A percentile compares a stretch with the other conserved stretches of the same genome.
These are phyloP conservation scores for Nitzschia sp. DNA, from an alignment of 108 stramenopile species.

Conservation along the genomic window DNA sequence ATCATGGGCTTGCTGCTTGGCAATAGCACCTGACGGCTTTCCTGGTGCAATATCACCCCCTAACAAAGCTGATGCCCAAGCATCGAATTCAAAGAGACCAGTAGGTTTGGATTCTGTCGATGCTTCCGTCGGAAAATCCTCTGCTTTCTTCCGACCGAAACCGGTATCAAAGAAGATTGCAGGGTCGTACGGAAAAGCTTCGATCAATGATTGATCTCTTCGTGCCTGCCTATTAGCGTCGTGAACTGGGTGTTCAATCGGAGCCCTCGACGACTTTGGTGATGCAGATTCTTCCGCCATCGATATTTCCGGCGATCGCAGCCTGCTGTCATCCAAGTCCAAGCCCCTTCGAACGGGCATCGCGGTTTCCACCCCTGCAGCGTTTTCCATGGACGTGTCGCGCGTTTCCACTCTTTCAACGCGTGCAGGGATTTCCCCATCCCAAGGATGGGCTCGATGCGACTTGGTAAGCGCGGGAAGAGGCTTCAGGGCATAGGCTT, in stretches of 20 bases:
- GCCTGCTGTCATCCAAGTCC: background rate
- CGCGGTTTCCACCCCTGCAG: constrained; percentile 24
- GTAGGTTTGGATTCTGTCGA: no score
- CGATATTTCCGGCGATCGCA: background rate
- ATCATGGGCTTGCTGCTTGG: no score
- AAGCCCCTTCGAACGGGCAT: constrained; percentile 1
- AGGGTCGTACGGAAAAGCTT: constrained; percentile 5
- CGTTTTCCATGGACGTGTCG: constrained; percentile 38
- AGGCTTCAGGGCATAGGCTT: no score
- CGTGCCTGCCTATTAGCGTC: background rate
- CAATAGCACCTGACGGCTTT: no score
- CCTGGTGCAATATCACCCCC: no score
- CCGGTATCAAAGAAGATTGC: background rate
- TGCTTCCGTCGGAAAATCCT: no score
- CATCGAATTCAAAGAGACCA: no score
- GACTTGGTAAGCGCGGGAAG: background rate
- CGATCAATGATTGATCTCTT: background rate
- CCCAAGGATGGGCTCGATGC: constrained; percentile 37
- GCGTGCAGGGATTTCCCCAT: constrained; percentile 10
- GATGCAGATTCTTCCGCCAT: background rate
- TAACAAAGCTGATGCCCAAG: no score
- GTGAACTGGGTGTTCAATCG: no score
- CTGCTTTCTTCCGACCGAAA: no score
- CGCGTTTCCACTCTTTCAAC: constrained; percentile 14
- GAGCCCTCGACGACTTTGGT: no score